Evolutionary conservation across 306 rosid genomes (phyloP), one percentile per base, ranked within the genome.

Genomic region (Inga oerstediana): DNA sequence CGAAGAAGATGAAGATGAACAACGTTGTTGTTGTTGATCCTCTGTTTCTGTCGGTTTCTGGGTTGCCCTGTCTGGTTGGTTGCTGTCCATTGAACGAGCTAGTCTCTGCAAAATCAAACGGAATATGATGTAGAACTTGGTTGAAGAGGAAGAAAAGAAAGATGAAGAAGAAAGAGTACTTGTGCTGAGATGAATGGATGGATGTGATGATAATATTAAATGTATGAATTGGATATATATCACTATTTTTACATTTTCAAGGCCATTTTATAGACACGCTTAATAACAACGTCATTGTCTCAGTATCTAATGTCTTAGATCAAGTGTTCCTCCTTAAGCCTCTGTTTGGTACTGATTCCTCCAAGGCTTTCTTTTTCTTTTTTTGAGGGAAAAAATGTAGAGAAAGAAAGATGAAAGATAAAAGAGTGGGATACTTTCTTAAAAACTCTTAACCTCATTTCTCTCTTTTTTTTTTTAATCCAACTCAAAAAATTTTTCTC

Each of bases 221-320:
- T 75, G 86, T 20, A 11, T 19, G 88, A 82, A 84, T 82, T 71
- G 84, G 75, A 83, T 71, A 6, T 8, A 75, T 70, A 75, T 66
- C 90, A 84, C 87, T 89, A 80, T 85, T 87, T 89, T 89, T 80
- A 14, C 87, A 91, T 98, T 93, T 95, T 88, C 86, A 88, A 85
- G 86, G 97, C 89, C 97, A 82, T 90, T 89, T 88, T 93, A 89
- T 74, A 83, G 89, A 85, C 85, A 79, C 85, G 79, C 89, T 89
- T 79, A 58, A 83, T 79, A 68, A 85, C 84, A 7, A 14, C n/a
- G 10, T 66, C 72, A 2, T 5, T 30, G 44, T 34, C 43, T 37
- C n/a, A 14, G 43, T 16, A 32, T 65, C 43, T 32, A 32, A 30
- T 32, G n/a, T 32, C 14, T 32, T 66, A 2, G 72, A 34, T 6